Evolutionary conservation across 768 basidiomycete genomes (phyloP).

Genomic region (Dentipellis fragilis): DNA sequence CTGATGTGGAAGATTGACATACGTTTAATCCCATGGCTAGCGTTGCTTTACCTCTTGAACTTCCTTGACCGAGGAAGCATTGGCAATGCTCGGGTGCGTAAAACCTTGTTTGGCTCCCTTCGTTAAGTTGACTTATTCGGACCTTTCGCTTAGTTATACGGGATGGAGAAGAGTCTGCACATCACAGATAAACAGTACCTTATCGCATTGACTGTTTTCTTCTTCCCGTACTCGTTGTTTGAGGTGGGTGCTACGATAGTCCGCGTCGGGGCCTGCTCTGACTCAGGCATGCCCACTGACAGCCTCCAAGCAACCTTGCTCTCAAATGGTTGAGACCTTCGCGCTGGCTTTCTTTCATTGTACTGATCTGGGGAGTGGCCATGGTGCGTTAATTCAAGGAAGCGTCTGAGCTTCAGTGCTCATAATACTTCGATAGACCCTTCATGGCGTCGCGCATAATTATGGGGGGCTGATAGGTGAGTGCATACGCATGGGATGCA

Average conservation of each 20-base stretch:
- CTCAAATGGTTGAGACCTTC: constrained; percentile 53
- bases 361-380: constrained; percentile 30
- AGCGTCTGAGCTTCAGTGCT: too few species aligned
- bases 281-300: neutral
- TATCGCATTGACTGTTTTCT: constrained; percentile 63
- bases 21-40: constrained; percentile 66
- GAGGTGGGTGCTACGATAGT: constrained; percentile 35
- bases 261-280: neutral
- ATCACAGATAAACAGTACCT: constrained; percentile 59
- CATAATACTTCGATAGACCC: constrained; percentile 28
- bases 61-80: constrained; percentile 57
- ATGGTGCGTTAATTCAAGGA: constrained; percentile 24
- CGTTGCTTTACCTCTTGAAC: constrained; percentile 63
- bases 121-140: neutral
- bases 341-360: constrained; percentile 44
- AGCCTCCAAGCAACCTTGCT: constrained; percentile 58
- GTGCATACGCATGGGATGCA: constrained; percentile 10
- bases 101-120: neutral
- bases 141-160: constrained; percentile 38
- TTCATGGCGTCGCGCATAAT: constrained; percentile 52
- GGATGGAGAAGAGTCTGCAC: constrained; percentile 43
- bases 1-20: constrained; percentile 53
- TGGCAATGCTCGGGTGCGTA: constrained; percentile 60
- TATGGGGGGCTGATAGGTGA: constrained; percentile 54
- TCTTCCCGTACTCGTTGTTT: constrained; percentile 62